Base-by-base conservation (phyloP, 306 rosid species). In the Cicer cuneatum region DNA sequence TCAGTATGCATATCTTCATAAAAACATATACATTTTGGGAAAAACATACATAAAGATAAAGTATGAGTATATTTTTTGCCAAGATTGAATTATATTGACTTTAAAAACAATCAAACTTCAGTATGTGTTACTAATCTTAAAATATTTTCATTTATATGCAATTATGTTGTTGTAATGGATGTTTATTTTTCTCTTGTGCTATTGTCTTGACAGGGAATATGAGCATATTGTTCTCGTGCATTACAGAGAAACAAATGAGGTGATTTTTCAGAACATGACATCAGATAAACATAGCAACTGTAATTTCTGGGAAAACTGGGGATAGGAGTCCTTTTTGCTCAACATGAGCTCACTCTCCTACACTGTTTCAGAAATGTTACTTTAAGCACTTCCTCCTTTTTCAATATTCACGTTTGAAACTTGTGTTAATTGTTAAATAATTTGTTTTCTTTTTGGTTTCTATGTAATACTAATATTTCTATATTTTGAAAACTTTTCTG, bases 191-290 rank as follows among this genome's bases (percentile, higher is more conserved):
- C 66, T 82, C 54, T 66, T 59, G 11, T 33, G 54, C 67, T 83
- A 39, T 66, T 76, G 74, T 68, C 73, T 71, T 88, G 53, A 69
- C 97, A 95, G 99, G 89, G 86, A 86, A 75, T 86, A 60, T 78
- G 99, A 95, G 54, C 98, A 95, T 85, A 77, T 95, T 73, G 99
- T 92, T 85, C 93, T 95, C 33, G 99, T 95, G 58, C 99, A 95
- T 81, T 95, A 95, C 79, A 89, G 98, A 83, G 90, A 92, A 51
- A 90, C 85, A 63, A 85, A 75, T 69, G 89, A 89, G 96, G 99
- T 92, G 80, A 88, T 88, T 81, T 77, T 75, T 69, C 64, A 51
- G 18, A 69, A 64, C 71, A 72, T 64, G 64, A 68, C 51, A 57
- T 41, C 72, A 74, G 83, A 78, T 56, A 37, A 41, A 43, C 43